Conservation (phyloP, 495 filamentous ascomycete genomes). For the Neurospora sp. region DNA sequence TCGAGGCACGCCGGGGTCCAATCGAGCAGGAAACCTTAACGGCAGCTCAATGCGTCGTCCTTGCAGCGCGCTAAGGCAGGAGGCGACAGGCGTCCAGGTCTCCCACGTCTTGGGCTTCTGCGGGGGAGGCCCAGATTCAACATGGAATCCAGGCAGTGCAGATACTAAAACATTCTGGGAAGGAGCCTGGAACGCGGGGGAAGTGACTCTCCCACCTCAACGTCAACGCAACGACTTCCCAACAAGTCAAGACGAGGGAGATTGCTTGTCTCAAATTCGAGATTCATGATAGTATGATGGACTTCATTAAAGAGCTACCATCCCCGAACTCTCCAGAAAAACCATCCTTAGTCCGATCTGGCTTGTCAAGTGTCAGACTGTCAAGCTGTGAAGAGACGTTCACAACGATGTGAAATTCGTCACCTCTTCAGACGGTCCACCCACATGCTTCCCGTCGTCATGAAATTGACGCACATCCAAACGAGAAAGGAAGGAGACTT, state of each 20-base stretch:
- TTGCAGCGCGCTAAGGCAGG: background rate
- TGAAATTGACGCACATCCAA: background rate
- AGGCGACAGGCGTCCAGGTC: background rate
- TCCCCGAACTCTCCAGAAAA: background rate
- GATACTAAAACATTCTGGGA: background rate
- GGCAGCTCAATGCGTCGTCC: background rate
- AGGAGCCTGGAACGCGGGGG: background rate
- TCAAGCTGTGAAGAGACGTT: background rate
- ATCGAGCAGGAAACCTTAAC: background rate
- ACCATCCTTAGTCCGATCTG: background rate
- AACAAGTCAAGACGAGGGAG: background rate
- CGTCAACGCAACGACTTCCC: background rate
- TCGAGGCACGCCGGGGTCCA: background rate
- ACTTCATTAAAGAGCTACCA: background rate
- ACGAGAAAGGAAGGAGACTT: background rate
- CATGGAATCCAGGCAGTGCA: background rate
- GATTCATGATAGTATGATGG: no score
- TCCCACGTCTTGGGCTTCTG: no score
- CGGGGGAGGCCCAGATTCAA: background rate
- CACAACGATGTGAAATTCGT: background rate
- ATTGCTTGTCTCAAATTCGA: background rate
- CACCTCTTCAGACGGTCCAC: background rate
- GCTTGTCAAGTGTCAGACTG: background rate
- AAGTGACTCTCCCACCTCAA: background rate
- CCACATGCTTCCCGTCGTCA: background rate